Evolutionary conservation across 805 yeast species (phyloP), one percentile per base, ranked within the genome.

Genomic region (Candida sphagnicola): DNA sequence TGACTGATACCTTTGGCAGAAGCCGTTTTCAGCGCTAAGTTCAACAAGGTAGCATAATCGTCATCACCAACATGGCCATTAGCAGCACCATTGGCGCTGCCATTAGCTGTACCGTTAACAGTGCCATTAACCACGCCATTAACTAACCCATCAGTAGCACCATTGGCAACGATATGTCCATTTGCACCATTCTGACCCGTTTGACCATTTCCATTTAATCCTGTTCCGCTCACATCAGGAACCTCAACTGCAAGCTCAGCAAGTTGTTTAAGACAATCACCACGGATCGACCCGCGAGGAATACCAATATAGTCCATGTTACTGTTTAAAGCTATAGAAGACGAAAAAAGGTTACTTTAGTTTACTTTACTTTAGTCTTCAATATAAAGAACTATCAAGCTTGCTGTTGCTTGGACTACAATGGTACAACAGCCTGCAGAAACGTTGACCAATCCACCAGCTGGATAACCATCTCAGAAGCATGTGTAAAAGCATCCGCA

Each of bases 291-390:
- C 28, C 65, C 71, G 18, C 72, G 51, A 26, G 57, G 46, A 19
- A 68, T 53, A 5, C 72, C 72, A 32, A 45, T 51, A 44, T 36
- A 66, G 44, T 67, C 73, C 74, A 68, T 68, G n/a, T n/a, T n/a
- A n/a, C n/a, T n/a, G n/a, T n/a, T n/a, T n/a, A n/a, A n/a, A n/a
- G n/a, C n/a, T n/a, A n/a, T n/a, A n/a, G n/a, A n/a, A n/a, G n/a
- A n/a, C n/a, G n/a, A n/a, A n/a, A n/a, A n/a, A n/a, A n/a, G n/a
- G n/a, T n/a, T n/a, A n/a, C n/a, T n/a, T n/a, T n/a, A n/a, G n/a
- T n/a, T n/a, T n/a, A n/a, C n/a, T n/a, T n/a, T n/a, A n/a, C n/a
- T n/a, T n/a, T n/a, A n/a, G n/a, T n/a, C n/a, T n/a, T n/a, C n/a
- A n/a, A n/a, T n/a, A n/a, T n/a, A n/a, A n/a, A n/a, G n/a, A n/a